Evolutionary conservation across 768 basidiomycete genomes (phyloP), one percentile per base, ranked within the genome.

Genomic region (Amanita rubescens): DNA sequence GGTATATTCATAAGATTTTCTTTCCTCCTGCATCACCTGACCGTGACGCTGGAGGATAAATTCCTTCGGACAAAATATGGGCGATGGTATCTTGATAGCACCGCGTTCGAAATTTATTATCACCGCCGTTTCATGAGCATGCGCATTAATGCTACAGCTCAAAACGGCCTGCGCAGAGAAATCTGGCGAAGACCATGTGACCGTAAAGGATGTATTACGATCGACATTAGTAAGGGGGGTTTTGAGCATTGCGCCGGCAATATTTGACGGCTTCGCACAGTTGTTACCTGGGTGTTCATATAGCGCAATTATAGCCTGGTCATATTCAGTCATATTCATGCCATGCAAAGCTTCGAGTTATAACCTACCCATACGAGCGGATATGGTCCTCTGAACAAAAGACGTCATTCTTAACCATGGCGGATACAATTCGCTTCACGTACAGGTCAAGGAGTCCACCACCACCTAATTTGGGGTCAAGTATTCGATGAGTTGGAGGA

Each of bases 401-500:
- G 43, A 17, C 32, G 20, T 38, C 20, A 25, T 39, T 39, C 46
- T n/a, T 14, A n/a, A 20, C 15, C 46, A 44, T 22, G 14, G 53
- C 10, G 34, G 51, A 24, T 17, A 25, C 34, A 39, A 50, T 25
- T 24, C 7, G 68, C 85, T 67, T 58, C 8, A 30, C 27, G 8
- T 30, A 90, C 87, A 94, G 76, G 65, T 94, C 92, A 19, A 95
- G 77, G 25, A 95, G 63, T 11, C 83, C 89, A 0, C 91, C 91
- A 9, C 92, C 91, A 22, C 87, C 92, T 3, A 95, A 76, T 17
- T 67, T 65, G 3, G 92, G 90, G 60, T 93, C 81, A 54, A 94
- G 66, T 56, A 94, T 87, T 50, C 92, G 73, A 68, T 90, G 82
- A 0, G 81, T 85, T 54, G 69, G 71, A 0, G 87, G 82, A 39